phyloP scores from a whole-genome alignment of 78 protist genomes.

The Guillardia theta region DNA sequence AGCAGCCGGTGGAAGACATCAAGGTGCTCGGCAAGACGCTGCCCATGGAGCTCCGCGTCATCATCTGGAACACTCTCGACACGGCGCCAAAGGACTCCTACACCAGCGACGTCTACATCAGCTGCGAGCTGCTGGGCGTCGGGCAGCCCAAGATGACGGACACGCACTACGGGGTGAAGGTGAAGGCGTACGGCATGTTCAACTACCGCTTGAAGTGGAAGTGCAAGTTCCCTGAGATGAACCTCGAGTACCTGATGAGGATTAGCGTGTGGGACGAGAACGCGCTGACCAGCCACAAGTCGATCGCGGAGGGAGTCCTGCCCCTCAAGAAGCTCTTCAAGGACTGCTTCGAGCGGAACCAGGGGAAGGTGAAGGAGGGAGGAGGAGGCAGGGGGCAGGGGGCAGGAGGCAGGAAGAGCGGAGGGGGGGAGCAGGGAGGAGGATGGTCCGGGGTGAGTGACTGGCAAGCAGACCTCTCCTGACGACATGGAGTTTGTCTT shows the following conservation, averaged over 20 bases:
- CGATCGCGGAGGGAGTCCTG: background rate
- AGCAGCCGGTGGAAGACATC: background rate
- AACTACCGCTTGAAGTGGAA: slow-evolving; percentile 38
- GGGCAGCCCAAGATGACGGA: slow-evolving; percentile 8
- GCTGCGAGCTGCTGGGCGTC: background rate
- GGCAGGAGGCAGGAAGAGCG: too few relatives aligned
- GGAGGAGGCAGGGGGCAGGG: too few relatives aligned
- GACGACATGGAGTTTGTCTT: background rate
- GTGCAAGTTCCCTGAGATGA: background rate
- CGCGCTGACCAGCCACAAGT: background rate
- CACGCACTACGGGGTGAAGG: background rate
- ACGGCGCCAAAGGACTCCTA: background rate
- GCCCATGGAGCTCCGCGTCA: background rate
- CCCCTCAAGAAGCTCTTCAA: background rate
- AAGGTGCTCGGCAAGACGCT: slow-evolving; percentile 15
- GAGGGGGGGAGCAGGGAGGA: too few relatives aligned
- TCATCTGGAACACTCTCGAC: background rate
- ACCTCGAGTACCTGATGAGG: slow-evolving; percentile 8
- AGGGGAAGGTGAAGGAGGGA: too few relatives aligned
- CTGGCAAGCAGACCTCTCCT: too few relatives aligned
- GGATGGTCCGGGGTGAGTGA: too few relatives aligned
- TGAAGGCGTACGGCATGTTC: background rate
- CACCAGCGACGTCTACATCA: background rate
- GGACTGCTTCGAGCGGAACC: slow-evolving; percentile 31
- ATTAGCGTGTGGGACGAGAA: background rate